These are phyloP conservation scores for Ascosphaera aggregata DNA, from an alignment of 2,329 filamentous ascomycete genomes.

Conservation along the genomic window DNA sequence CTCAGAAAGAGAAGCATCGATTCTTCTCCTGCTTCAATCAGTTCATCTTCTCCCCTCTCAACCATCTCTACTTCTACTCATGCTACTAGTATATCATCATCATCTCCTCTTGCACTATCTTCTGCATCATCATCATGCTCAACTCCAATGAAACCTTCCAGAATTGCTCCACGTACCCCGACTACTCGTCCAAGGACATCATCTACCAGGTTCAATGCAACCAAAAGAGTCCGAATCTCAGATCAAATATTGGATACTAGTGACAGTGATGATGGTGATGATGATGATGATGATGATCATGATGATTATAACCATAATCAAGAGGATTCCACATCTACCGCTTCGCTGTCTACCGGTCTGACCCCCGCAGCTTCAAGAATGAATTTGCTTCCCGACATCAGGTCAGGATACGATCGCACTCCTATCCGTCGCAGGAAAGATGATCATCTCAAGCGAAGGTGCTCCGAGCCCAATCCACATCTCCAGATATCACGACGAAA, in stretches of 20 bases:
- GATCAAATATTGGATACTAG: too few species aligned
- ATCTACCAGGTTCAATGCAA: background rate
- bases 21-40: background rate
- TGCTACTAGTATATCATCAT: background rate
- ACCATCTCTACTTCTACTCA: background rate
- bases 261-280: background rate
- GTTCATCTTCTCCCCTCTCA: background rate
- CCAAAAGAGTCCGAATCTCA: constrained; percentile 23
- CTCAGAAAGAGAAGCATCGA: background rate
- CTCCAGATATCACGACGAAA: constrained; percentile 1
- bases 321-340: background rate
- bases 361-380: constrained; percentile 9
- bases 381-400: background rate
- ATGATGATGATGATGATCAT: background rate
- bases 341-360: background rate
- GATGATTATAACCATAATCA: background rate
- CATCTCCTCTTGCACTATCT: background rate
- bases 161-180: background rate
- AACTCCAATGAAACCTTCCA: too few species aligned
- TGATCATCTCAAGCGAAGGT: too few species aligned
- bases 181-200: background rate
- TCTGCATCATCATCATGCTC: background rate
- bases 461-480: background rate
- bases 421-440: background rate
- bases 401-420: background rate